Percentiles rank a stretch among this genome's conserved stretches.
Evolutionary conservation across 78 protist species (phyloP).

Genomic region (Monosiga brevicollis): DNA sequence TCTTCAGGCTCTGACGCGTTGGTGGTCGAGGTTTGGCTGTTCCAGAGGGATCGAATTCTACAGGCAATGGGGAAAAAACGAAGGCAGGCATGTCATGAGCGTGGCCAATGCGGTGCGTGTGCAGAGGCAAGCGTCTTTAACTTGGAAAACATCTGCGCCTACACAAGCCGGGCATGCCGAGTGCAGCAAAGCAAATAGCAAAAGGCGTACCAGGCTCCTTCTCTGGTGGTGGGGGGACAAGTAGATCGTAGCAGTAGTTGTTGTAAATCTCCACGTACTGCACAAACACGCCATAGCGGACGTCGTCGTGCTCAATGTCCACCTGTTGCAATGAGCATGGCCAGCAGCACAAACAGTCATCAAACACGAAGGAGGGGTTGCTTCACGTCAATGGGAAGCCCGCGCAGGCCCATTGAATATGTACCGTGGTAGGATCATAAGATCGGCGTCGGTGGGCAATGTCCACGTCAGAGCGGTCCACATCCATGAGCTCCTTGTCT

Average conservation of each 20-base stretch:
- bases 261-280: conserved; percentile 28
- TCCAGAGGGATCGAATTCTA: neutral
- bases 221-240: neutral
- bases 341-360: too few species aligned
- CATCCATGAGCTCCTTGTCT: neutral
- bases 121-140: neutral
- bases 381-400: too few species aligned
- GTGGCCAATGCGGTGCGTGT: neutral
- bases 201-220: neutral
- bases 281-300: conserved; percentile 4
- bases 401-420: too few species aligned
- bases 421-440: neutral
- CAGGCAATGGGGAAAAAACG: neutral
- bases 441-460: neutral
- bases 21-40: too few species aligned
- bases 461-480: neutral
- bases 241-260: conserved; percentile 19
- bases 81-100: neutral
- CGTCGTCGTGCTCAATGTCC: neutral
- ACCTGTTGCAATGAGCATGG: too few species aligned
- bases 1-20: too few species aligned
- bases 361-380: too few species aligned
- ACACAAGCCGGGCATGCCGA: too few species aligned
- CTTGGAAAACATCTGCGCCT: neutral
- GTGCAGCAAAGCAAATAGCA: neutral